phyloP scores from a whole-genome alignment of 805 yeast genomes.

The Lipomyces yamadae region DNA sequence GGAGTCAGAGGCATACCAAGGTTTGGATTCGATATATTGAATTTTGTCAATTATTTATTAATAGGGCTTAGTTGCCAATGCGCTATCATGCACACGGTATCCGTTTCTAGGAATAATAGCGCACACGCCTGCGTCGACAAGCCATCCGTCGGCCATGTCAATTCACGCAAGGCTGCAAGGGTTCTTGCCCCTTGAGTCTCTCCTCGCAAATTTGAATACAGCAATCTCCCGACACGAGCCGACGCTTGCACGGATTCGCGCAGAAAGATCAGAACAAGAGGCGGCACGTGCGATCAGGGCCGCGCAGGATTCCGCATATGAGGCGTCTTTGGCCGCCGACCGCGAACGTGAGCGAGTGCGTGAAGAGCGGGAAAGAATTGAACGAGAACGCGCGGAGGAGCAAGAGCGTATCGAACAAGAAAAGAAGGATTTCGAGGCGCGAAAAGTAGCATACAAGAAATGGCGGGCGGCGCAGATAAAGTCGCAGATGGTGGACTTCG shows the following conservation, averaged over 20 bases:
- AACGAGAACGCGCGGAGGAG: constrained; percentile 35
- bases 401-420: constrained; percentile 30
- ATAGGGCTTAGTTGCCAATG: constrained; percentile 59
- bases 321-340: constrained; percentile 71
- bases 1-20: constrained; percentile 80
- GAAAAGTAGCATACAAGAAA: constrained; percentile 47
- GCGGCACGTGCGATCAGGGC: constrained; percentile 60
- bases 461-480: constrained; percentile 52
- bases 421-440: constrained; percentile 35
- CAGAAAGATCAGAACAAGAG: constrained; percentile 66
- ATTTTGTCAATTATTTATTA: not conserved
- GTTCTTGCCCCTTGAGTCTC: constrained; percentile 48
- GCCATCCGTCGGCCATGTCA: constrained; percentile 49
- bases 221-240: constrained; percentile 64
- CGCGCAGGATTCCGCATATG: constrained; percentile 80
- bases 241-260: constrained; percentile 61
- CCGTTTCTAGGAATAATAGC: constrained; percentile 82
- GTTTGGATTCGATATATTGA: constrained; percentile 1
- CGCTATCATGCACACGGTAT: constrained; percentile 68
- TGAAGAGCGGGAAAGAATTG: constrained; percentile 36
- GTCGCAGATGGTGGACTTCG: constrained; percentile 30
- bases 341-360: constrained; percentile 53
- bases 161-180: constrained; percentile 71
- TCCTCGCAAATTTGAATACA: constrained; percentile 53
- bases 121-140: constrained; percentile 31